Evolutionary conservation across 352 stramenopile species (phyloP).

Genomic region (Pythium folliculosum): DNA sequence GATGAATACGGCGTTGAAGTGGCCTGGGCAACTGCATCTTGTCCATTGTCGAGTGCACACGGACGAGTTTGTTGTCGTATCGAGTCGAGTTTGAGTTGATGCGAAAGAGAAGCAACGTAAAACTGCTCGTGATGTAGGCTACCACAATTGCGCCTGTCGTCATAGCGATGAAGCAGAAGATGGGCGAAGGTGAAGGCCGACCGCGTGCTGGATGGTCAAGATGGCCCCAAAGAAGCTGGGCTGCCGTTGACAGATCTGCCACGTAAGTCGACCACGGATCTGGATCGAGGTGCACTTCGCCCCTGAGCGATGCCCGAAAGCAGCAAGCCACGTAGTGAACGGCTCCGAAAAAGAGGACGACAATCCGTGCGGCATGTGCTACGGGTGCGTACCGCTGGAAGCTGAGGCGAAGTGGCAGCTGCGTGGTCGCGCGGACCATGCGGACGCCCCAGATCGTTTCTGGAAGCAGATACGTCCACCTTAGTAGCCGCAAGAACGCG

Average conservation of each 20-base stretch:
- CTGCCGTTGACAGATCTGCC: not conserved
- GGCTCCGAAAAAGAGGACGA: conserved; percentile 27
- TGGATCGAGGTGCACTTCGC: not conserved
- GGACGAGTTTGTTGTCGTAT: conserved; percentile 36
- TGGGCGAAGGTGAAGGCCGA: not conserved
- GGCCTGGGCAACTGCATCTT: conserved; percentile 29
- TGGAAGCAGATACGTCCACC: conserved; percentile 8
- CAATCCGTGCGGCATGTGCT: conserved; percentile 9
- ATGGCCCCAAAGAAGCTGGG: conserved; percentile 11
- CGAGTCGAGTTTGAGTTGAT: conserved; percentile 14
- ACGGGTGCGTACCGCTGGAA: not conserved
- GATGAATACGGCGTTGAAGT: conserved; percentile 33
- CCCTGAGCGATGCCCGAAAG: conserved; percentile 8
- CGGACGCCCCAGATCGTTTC: conserved; percentile 13
- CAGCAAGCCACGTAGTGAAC: conserved; percentile 32
- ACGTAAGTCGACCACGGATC: conserved; percentile 8
- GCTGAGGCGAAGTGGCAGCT: conserved; percentile 10
- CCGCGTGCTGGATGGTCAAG: not conserved
- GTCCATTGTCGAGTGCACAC: conserved; percentile 35
- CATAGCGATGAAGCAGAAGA: conserved; percentile 5
- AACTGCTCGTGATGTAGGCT: conserved; percentile 5
- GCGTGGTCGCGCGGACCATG: conserved; percentile 12
- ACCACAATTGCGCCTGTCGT: conserved; percentile 8
- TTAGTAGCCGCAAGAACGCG: not conserved
- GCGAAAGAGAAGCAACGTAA: conserved; percentile 7